A percentile compares a stretch with the other conserved stretches of the same genome.
Evolutionary conservation across 2,329 filamentous ascomycete species (phyloP).

Genomic region (Venturia aucupariae): DNA sequence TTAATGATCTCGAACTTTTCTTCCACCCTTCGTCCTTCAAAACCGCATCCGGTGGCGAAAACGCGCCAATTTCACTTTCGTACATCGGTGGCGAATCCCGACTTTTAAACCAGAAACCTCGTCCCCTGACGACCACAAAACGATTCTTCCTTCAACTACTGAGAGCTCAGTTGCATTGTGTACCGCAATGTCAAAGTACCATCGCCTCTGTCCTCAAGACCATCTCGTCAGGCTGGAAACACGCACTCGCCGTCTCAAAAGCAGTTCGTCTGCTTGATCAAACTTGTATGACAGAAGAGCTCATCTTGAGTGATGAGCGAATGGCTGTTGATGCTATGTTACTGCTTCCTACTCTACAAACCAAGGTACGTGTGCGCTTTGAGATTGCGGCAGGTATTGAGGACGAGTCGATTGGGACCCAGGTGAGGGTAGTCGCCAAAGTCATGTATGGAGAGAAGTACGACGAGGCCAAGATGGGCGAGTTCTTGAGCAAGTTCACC

Average conservation of each 20-base stretch:
- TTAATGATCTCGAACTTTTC: slow-evolving; percentile 61
- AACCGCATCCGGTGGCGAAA: slow-evolving; percentile 27
- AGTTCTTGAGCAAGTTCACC: slow-evolving; percentile 51
- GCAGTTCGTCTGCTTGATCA: slow-evolving; percentile 54
- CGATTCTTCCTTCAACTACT: slow-evolving; percentile 70
- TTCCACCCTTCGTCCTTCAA: slow-evolving; percentile 58
- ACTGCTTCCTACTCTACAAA: slow-evolving; percentile 55
- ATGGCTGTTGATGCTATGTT: slow-evolving; percentile 54
- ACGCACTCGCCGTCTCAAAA: slow-evolving; percentile 48
- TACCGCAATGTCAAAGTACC: slow-evolving; percentile 49
- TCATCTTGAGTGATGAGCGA: slow-evolving; percentile 53
- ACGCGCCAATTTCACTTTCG: slow-evolving; percentile 56
- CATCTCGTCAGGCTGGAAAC: slow-evolving; percentile 58
- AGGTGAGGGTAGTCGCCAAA: slow-evolving; percentile 35
- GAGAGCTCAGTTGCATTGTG: slow-evolving; percentile 54
- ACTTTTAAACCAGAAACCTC: slow-evolving; percentile 33
- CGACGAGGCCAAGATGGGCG: slow-evolving; percentile 64
- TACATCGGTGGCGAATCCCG: slow-evolving; percentile 47
- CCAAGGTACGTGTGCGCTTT: slow-evolving; percentile 57
- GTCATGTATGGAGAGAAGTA: slow-evolving; percentile 73
- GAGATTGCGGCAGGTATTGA: slow-evolving; percentile 46
- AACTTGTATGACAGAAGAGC: slow-evolving; percentile 55
- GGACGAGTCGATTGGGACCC: slow-evolving; percentile 43
- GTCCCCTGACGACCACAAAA: slow-evolving; percentile 54
- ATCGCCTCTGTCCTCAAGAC: slow-evolving; percentile 49